Percentiles rank a stretch among this genome's conserved stretches.
Conservation (phyloP, 306 rosid species). For the Vachellia collinsii region DNA sequence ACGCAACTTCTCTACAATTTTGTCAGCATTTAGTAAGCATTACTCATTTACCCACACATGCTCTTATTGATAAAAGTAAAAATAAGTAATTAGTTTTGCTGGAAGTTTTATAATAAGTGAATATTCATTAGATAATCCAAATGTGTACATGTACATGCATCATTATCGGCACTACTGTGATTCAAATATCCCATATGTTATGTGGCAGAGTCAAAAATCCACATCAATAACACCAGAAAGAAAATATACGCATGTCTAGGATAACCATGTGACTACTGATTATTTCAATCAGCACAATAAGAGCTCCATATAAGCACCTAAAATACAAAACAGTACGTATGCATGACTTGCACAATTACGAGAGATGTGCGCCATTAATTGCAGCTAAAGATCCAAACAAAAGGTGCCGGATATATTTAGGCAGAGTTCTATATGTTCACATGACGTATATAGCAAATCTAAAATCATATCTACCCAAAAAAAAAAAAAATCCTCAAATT, state of each 20-base stretch:
- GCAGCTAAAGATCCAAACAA: background rate
- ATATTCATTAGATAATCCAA: conserved; percentile 22
- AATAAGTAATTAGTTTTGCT: background rate
- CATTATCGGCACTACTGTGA: background rate
- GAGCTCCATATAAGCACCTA: conserved; percentile 22
- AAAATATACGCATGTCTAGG: too few relatives aligned
- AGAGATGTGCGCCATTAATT: background rate
- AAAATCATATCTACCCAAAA: background rate
- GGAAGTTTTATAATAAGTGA: conserved; percentile 1
- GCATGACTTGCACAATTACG: conserved; percentile 11
- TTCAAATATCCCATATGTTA: conserved; percentile 11
- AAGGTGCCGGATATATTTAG: background rate
- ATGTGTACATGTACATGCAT: background rate
- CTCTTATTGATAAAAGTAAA: conserved; percentile 8
- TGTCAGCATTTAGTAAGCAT: background rate
- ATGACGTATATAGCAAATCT: background rate
- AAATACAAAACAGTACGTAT: conserved; percentile 18
- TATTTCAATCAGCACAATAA: conserved; percentile 14
- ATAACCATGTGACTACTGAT: background rate
- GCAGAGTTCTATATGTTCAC: background rate
- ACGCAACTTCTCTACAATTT: background rate
- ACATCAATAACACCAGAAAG: too few relatives aligned
- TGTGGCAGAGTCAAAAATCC: conserved; percentile 25
- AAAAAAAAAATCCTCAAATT: background rate
- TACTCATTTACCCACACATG: conserved; percentile 26